phyloP scores from a whole-genome alignment of 192 early-diverging fungal genomes.

The Anaeromyces robustus region DNA sequence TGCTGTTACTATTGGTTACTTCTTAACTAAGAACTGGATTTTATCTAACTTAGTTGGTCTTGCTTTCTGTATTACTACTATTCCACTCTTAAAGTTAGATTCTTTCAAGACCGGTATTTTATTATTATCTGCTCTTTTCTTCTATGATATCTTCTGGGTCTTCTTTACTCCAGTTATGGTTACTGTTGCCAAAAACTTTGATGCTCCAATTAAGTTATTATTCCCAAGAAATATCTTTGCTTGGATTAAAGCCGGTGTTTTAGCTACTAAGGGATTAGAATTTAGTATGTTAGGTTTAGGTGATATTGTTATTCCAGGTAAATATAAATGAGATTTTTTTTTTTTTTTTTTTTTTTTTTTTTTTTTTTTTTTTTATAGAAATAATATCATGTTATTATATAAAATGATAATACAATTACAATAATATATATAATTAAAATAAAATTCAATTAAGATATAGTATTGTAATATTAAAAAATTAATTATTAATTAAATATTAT shows the following conservation, averaged over 20 bases:
- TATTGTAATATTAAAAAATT: no score
- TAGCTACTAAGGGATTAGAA: not conserved
- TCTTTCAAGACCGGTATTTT: slow-evolving; percentile 96
- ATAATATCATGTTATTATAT: no score
- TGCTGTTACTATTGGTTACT: slow-evolving; percentile 54
- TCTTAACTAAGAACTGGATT: slow-evolving; percentile 82
- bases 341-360: no score
- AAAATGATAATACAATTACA: no score
- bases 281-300: slow-evolving; percentile 94
- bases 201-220: slow-evolving; percentile 85
- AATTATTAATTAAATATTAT: no score
- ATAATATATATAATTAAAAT: no score
- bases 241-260: not conserved
- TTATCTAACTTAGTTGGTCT: slow-evolving; percentile 76
- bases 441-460: no score
- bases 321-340: not conserved
- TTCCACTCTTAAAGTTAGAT: slow-evolving; percentile 75
- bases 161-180: slow-evolving; percentile 99
- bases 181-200: slow-evolving; percentile 86
- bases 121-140: slow-evolving; percentile 74
- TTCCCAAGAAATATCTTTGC: not conserved
- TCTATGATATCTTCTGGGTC: slow-evolving; percentile 98
- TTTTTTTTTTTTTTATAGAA: no score
- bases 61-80: slow-evolving; percentile 69
- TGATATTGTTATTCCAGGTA: slow-evolving; percentile 92